A percentile compares a stretch with the other conserved stretches of the same genome.
These are phyloP conservation scores for Pelargonium citronellum DNA, from an alignment of 441 rosid genomes.

Conservation along the genomic window DNA sequence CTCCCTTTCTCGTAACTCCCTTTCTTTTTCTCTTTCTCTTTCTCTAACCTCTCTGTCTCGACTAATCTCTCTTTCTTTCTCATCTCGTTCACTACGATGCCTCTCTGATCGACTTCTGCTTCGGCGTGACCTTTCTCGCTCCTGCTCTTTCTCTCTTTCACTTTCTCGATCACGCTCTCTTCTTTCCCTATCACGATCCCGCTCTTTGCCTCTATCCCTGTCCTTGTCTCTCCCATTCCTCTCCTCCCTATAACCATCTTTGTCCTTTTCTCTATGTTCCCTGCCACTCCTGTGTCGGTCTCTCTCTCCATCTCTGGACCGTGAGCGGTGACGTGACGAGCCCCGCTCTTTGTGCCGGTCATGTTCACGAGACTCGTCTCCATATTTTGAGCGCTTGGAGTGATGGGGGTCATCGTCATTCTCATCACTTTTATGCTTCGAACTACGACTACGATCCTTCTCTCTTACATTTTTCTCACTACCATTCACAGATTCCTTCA, in stretches of 20 bases:
- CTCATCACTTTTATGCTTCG: conserved; percentile 50
- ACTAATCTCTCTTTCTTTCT: conserved; percentile 36
- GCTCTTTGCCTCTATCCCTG: conserved; percentile 39
- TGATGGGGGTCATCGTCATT: conserved; percentile 37
- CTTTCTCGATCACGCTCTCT: conserved; percentile 34
- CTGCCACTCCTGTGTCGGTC: conserved; percentile 42
- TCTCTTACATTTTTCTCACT: conserved; percentile 41
- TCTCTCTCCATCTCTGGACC: conserved; percentile 51
- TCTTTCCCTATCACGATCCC: conserved; percentile 31
- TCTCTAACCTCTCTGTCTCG: conserved; percentile 53
- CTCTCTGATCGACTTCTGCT: conserved; percentile 62
- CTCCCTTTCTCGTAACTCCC: conserved; percentile 44
- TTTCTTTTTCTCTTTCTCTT: conserved; percentile 36
- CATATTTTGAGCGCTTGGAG: conserved; percentile 50
- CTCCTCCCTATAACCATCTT: conserved; percentile 41
- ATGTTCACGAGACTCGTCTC: conserved; percentile 44
- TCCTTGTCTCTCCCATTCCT: conserved; percentile 49
- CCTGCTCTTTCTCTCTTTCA: conserved; percentile 39
- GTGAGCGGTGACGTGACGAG: conserved; percentile 53
- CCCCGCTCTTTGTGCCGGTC: conserved; percentile 36
- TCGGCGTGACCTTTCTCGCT: conserved; percentile 46
- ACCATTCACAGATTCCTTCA: conserved; percentile 55
- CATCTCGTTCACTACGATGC: conserved; percentile 51
- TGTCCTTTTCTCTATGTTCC: conserved; percentile 43
- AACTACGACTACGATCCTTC: conserved; percentile 43